Evolutionary conservation across 306 rosid species (phyloP), one percentile per base, ranked within the genome.

Genomic region (Quercus parvula): DNA sequence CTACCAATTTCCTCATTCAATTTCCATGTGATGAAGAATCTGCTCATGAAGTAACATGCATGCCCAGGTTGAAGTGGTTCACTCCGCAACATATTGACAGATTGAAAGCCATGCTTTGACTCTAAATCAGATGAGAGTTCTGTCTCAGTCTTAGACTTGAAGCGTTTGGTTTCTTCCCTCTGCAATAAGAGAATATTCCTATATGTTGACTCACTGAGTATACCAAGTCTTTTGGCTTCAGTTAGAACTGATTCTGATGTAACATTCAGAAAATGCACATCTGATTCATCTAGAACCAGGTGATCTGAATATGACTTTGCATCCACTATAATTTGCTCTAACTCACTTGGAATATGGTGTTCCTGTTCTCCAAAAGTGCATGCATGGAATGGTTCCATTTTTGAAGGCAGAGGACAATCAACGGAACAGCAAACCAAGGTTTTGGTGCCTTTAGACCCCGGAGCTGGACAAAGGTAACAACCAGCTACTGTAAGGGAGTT

Each of bases 401-500:
- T 78, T 73, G 77, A 86, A 66, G 99, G 98, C 71, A 89, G 78
- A 78, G 90, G 89, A 79, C 81, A 81, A 70, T 88, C 86, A 57
- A 90, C 91, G 8, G 97, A 91, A 85, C 89, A 84, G 74, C 92
- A 93, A 70, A 91, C 94, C 82, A 95, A 63, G 78, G 81, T 85
- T 87, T 88, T 88, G 78, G 85, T 87, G 77, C 98, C 98, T 79
- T 49, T 88, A 56, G 98, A 92, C 75, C 97, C 92, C 5, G 99
- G 98, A 79, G 91, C 92, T 5, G 98, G 99, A 83, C 94, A 91
- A 74, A 95, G 92, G 89, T 91, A 95, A 82, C 99, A 95, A 52
- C 97, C 99, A 57, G 92, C 99, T 6, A 86, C 96, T 18, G 96
- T 95, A 56, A 93, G 79, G 75, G 97, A 95, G 35, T 88, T 93